Conservation (phyloP, 1,284 basidiomycete genomes). For the Pyrrhoderma lamaoense region DNA sequence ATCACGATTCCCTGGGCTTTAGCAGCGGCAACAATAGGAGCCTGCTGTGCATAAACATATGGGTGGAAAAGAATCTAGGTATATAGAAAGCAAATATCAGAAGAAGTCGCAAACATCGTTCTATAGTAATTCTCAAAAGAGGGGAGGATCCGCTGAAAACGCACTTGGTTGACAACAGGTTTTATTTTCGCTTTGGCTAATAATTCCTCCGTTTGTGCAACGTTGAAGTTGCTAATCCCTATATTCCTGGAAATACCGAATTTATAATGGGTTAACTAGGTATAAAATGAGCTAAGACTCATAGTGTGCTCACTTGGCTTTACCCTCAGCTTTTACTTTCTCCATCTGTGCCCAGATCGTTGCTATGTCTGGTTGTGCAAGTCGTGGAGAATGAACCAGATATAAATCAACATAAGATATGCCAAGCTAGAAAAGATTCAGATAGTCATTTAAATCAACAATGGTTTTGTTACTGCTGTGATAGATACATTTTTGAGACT, state of each 20-base stretch:
- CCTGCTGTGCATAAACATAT: constrained; percentile 54
- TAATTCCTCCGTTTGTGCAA: constrained; percentile 47
- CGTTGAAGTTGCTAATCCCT: constrained; percentile 69
- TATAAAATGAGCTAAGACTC: background rate
- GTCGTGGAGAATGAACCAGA: constrained; percentile 52
- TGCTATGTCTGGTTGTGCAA: constrained; percentile 45
- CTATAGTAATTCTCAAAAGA: background rate
- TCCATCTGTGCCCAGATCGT: constrained; percentile 59
- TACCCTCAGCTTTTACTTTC: constrained; percentile 45
- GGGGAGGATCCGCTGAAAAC: constrained; percentile 7
- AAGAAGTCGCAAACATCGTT: constrained; percentile 22
- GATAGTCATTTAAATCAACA: background rate
- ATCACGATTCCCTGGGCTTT: constrained; percentile 52
- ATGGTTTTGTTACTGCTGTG: background rate
- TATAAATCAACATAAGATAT: constrained; percentile 66
- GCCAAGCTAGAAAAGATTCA: constrained; percentile 39
- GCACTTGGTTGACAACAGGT: constrained; percentile 67
- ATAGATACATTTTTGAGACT: constrained; percentile 47
- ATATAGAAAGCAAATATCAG: constrained; percentile 30
- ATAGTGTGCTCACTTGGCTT: constrained; percentile 40
- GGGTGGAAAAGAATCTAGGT: constrained; percentile 58
- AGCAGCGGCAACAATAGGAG: constrained; percentile 49
- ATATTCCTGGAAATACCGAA: constrained; percentile 45
- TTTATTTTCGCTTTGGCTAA: constrained; percentile 48
- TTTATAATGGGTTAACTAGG: background rate